Base-by-base conservation (phyloP, 2,329 filamentous ascomycete species). In the Ophiocordyceps camponoti-rufipedis region DNA sequence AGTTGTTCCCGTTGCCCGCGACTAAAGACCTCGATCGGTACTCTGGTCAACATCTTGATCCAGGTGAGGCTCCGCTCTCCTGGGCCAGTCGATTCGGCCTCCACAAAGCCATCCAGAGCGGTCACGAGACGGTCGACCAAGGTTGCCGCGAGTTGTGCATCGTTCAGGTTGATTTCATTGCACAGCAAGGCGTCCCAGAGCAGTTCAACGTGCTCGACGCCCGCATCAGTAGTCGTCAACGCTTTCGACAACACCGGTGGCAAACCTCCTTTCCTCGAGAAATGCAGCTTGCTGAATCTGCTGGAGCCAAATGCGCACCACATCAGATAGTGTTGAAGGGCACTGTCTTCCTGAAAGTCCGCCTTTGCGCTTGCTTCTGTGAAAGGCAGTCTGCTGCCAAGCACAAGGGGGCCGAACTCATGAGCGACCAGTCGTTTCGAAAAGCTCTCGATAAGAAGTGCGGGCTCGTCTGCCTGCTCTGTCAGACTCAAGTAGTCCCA, bases 1-100 rank as follows among this genome's bases (percentile, higher is more conserved):
- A 71, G 55, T 7, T 53, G 56, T 50, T 72, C 69, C 44, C 70
- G 63, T 23, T 68, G 60, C 19, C 56, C 54, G 14, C 67, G 68
- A 14, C 57, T 61, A 9, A 71, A 59, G 0, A 60, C 56, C 43
- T 69, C 66, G 3, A 55, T 49, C 0, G 66, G 65, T 18, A 64
- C 48, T 28, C 50, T 50, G 18, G 60, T 56, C 28, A 70, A 49
- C 1, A 51, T 54, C 28, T 52, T 55, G 3, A 65, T 58, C 53
- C 54, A 59, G 14, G 56, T 46, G 33, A 56, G 54, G 9, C 53
- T 56, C 10, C 46, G 46, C 28, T 56, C 55, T 11, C 51, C 54
- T n/a, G 55, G 57, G 60, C 58, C 62, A 12, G 49, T 49, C 49
- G 16, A 39, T 10, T 57, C 59, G 43, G 58, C 55, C 38, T 56